phyloP scores from a whole-genome alignment of 345 rosid species.

The Rhodamnia argentea region DNA sequence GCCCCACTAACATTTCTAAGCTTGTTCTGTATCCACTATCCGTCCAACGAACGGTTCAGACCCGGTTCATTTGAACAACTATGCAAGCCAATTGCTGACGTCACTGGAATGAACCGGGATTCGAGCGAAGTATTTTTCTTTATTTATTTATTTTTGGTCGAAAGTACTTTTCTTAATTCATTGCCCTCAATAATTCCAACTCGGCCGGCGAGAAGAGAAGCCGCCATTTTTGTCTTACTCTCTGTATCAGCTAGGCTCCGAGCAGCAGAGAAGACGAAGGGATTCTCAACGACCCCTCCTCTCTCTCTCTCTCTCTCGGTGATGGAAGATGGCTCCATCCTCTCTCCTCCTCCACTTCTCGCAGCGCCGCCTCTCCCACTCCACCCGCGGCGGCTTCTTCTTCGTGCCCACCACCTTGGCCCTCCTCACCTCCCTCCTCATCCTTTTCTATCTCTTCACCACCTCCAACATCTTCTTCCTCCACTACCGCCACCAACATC shows the following conservation, averaged over 20 bases:
- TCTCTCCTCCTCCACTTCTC: conserved; percentile 11
- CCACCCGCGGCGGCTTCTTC: conserved; percentile 20
- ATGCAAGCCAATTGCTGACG: neutral
- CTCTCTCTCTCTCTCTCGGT: neutral
- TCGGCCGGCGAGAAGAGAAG: neutral
- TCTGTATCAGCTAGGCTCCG: neutral
- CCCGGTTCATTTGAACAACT: neutral
- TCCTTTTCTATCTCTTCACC: conserved; percentile 35
- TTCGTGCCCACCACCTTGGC: conserved; percentile 39
- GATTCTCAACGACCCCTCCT: neutral
- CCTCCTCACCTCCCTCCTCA: conserved; percentile 29
- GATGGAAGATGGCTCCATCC: conserved; percentile 27
- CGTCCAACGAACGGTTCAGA: neutral
- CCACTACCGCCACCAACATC: neutral
- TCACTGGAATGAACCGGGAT: neutral
- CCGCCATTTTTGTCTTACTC: neutral
- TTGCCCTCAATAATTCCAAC: neutral
- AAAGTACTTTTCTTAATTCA: neutral
- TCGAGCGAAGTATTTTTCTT: too few relatives aligned
- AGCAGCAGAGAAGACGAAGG: neutral
- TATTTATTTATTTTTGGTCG: too few relatives aligned
- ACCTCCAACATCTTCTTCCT: conserved; percentile 32
- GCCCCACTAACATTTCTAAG: neutral
- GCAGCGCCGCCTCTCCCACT: conserved; percentile 17
- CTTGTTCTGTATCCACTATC: neutral